Evolutionary conservation across 1,284 basidiomycete species (phyloP), one percentile per base, ranked within the genome.

Genomic region (Sanghuangporus sanghuang): DNA sequence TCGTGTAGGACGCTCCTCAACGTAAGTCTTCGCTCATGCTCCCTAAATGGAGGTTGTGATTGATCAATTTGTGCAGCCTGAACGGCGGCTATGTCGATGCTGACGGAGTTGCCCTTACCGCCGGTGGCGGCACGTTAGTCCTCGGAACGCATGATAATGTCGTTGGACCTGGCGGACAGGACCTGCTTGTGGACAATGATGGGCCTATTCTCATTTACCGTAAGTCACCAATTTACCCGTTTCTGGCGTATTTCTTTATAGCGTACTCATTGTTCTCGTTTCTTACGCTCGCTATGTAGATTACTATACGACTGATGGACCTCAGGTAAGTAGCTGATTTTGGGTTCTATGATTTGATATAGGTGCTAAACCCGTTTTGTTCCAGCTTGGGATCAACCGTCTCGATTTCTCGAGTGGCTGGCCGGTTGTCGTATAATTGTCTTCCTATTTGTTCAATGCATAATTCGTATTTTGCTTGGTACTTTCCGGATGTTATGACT

Each of bases 71-170:
- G 48, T 48, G 6, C 42, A 78, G 78, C 46, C 69, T 76, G 7
- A 75, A 70, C 12, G 80, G 82, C 2, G 75, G 77, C 0, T 86
- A 77, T 67, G 77, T 79, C 57, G 85, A 86, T 68, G 61, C 79
- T 65, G 62, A 71, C 38, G 82, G 81, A 50, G 79, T 81, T 27
- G 69, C 76, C 1, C 71, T 84, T 48, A 74, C 75, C n/a, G 66
- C 72, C 11, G 83, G 84, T 52, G 83, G 84, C 39, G 84, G 83
- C 27, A 84, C 82, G 7, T 73, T 81, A 9, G 78, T 85, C 38
- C 73, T 86, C 9, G 78, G 69, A 3, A 73, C 75, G 38, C 82
- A 85, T 65, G 83, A 74, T 55, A 73, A 66, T 35, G 77, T 83
- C 50, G 64, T 78, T 63, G 84, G 79, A 0, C 79, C 79, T n/a